Evolutionary conservation across 768 basidiomycete species (phyloP).

Genomic region (Podaxis sp.): DNA sequence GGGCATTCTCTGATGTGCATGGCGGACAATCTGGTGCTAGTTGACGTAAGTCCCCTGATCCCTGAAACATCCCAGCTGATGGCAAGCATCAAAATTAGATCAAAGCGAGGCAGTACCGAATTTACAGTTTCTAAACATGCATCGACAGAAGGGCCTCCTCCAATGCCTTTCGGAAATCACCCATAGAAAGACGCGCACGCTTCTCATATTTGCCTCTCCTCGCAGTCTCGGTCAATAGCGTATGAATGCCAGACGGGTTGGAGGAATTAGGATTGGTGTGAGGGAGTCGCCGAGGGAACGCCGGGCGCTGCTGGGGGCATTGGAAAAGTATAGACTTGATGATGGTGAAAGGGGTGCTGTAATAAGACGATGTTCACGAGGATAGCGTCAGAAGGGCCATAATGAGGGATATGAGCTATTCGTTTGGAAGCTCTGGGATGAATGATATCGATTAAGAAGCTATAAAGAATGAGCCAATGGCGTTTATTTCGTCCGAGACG

Average conservation of each 20-base stretch:
- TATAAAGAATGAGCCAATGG: conserved; percentile 5
- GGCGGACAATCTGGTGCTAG: conserved; percentile 51
- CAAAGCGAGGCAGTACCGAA: conserved; percentile 21
- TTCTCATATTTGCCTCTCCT: background rate
- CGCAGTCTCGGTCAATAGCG: background rate
- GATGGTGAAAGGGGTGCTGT: background rate
- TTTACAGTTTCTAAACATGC: conserved; percentile 25
- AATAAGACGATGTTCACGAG: background rate
- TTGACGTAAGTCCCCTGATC: conserved; percentile 34
- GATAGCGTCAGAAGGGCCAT: background rate
- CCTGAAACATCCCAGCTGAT: background rate
- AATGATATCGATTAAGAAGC: conserved; percentile 3
- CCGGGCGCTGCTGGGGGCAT: background rate
- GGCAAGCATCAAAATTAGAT: background rate
- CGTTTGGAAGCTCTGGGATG: conserved; percentile 4
- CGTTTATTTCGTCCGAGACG: conserved; percentile 11
- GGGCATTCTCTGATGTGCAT: conserved; percentile 42
- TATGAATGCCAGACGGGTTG: background rate
- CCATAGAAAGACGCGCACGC: background rate
- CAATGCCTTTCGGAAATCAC: background rate
- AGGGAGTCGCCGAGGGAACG: background rate
- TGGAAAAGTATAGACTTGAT: background rate
- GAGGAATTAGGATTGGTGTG: background rate
- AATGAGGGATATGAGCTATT: conserved; percentile 18
- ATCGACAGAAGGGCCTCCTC: background rate